Evolutionary conservation across 164 flowering plant genomes (phyloP).

Genomic region (Chimonanthus praecox): DNA sequence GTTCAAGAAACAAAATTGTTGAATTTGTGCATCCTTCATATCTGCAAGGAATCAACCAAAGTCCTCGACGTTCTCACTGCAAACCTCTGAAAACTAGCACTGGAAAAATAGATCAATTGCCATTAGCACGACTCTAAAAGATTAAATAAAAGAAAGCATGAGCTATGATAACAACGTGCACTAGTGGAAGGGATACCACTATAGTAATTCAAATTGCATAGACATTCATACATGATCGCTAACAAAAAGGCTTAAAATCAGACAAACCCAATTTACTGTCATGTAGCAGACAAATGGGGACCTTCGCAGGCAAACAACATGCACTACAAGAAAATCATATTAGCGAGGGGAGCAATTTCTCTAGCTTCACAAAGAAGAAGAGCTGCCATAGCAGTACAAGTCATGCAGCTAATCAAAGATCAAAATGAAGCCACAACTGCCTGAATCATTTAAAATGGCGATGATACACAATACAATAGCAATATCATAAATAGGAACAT

Average conservation of each 20-base stretch:
- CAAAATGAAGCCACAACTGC: not conserved
- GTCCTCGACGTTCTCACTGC: slow-evolving; percentile 81
- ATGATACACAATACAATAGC: no score
- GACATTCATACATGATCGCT: no score
- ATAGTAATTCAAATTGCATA: no score
- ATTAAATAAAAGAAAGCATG: no score
- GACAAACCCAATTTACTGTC: not conserved
- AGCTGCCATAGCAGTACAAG: not conserved
- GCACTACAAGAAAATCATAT: no score
- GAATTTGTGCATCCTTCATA: no score
- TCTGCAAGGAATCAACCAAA: not conserved
- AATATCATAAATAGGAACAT: not conserved
- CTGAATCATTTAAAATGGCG: not conserved
- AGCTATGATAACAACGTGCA: no score
- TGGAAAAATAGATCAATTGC: slow-evolving; percentile 15
- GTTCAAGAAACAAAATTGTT: no score
- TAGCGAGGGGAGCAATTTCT: slow-evolving; percentile 20
- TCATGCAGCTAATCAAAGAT: not conserved
- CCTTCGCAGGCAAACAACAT: no score
- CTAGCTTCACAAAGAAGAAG: slow-evolving; percentile 10
- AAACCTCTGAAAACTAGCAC: slow-evolving; percentile 80
- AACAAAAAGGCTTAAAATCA: not conserved
- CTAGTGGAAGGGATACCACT: no score
- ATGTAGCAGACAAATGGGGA: no score
- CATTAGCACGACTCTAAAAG: no score